Evolutionary conservation across 768 basidiomycete species (phyloP), one percentile per base, ranked within the genome.

Genomic region (Glaciozyma martinii): DNA sequence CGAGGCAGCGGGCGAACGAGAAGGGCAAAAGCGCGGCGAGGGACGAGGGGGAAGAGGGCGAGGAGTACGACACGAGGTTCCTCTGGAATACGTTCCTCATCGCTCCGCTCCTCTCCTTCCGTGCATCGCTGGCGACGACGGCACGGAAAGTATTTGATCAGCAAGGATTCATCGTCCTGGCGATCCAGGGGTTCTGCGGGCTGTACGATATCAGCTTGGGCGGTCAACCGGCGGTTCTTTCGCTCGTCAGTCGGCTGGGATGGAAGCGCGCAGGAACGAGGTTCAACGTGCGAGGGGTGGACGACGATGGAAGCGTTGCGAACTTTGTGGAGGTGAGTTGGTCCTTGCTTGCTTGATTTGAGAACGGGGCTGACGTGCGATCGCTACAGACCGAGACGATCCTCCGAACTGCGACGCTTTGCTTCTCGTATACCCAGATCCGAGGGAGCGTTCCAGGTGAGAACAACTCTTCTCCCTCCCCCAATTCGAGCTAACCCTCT

Each of bases 211-310:
- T 97, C 79, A 87, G 12, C 82, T 84, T 76, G 86, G 76, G 82
- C 40, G 90, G 86, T 10, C 81, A 81, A 25, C 80, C 89, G 64
- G 87, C 84, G 6, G 88, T 88, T 1, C 76, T 95, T 27, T 83
- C 86, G 6, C 78, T 99, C 62, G 87, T 97, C 57, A 90, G 88
- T 18, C 81, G 95, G 47, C 81, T 98, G 7, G 87, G 92, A 15
- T 93, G 89, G 86, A 93, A 90, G 78, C 82, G 94, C 69, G 93
- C 95, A 30, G 95, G 95, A 5, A 97, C 95, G 25, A 84, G 95
- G 46, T 99, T 98, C 79, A 97, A 95, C 61, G 76, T 70, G n/a
- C 60, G 65, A 3, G 63, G 65, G 0, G 66, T 66, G 10, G 65
- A 65, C 27, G 72, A 75, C 46, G 89, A 92, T 68, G 91, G 93